Evolutionary conservation across 176 grass and related monocot genomes (phyloP).

Genomic region (Oryza punctata): DNA sequence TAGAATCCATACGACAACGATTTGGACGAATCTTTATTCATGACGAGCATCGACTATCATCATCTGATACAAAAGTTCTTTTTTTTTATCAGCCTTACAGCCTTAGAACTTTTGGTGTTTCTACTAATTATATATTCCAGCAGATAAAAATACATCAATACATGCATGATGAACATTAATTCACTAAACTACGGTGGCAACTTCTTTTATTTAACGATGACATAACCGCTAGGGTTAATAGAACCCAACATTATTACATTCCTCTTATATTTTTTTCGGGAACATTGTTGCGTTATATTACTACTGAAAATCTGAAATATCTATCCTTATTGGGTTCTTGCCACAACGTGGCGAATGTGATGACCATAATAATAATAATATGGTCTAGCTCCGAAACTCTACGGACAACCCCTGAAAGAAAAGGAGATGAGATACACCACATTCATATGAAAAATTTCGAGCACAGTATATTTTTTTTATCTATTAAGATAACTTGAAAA

Average conservation of each 20-base stretch:
- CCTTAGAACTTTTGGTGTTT: background rate
- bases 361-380: background rate
- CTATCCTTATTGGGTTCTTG: background rate
- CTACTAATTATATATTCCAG: background rate
- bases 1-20: no score
- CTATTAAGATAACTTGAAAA: background rate
- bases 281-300: no score
- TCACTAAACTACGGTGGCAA: background rate
- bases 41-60: background rate
- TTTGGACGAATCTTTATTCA: background rate
- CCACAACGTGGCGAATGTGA: background rate
- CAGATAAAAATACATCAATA: background rate
- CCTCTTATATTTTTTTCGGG: no score
- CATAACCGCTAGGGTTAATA: background rate
- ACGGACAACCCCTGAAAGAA: background rate
- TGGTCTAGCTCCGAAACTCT: background rate
- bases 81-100: background rate
- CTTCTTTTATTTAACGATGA: background rate
- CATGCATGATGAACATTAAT: background rate
- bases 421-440: background rate
- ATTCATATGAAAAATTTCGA: background rate
- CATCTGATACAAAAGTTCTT: background rate
- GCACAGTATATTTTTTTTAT: background rate
- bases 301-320: background rate
- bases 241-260: background rate